Evolutionary conservation across 768 basidiomycete genomes (phyloP).

Genomic region (Auriscalpium vulgare): DNA sequence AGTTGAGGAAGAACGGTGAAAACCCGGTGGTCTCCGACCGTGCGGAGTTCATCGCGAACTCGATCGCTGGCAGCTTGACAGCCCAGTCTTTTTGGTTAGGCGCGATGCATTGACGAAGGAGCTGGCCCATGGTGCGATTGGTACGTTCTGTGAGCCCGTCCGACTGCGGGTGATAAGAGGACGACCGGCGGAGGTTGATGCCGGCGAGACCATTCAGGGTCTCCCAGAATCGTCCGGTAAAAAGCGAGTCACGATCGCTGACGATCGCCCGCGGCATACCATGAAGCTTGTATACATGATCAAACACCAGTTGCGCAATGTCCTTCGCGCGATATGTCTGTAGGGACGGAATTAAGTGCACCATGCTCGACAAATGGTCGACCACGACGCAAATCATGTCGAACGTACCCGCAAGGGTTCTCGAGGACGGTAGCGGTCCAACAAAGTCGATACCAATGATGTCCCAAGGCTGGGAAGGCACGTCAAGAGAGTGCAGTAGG

Average conservation of each 20-base stretch:
- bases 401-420: constrained; percentile 13
- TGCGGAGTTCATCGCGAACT: constrained; percentile 10
- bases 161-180: constrained; percentile 35
- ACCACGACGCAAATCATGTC: constrained; percentile 20
- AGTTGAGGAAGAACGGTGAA: constrained; percentile 30
- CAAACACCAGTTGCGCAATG: constrained; percentile 29
- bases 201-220: constrained; percentile 24
- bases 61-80: constrained; percentile 23
- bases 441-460: constrained; percentile 17
- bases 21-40: constrained; percentile 27
- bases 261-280: constrained; percentile 32
- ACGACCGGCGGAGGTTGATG: constrained; percentile 27
- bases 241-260: constrained; percentile 33
- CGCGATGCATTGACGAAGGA: constrained; percentile 20
- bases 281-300: constrained; percentile 28
- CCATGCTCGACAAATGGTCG: constrained; percentile 6
- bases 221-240: constrained; percentile 36
- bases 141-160: constrained; percentile 32
- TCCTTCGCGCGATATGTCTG: constrained; percentile 25
- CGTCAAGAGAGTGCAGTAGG: background rate
- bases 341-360: constrained; percentile 22
- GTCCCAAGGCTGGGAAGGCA: constrained; percentile 12
- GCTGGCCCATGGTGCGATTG: constrained; percentile 25
- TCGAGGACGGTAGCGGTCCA: constrained; percentile 13
- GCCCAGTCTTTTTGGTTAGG: constrained; percentile 28